Evolutionary conservation across 2,329 filamentous ascomycete species (phyloP).

Genomic region (Calonectria hongkongensis): DNA sequence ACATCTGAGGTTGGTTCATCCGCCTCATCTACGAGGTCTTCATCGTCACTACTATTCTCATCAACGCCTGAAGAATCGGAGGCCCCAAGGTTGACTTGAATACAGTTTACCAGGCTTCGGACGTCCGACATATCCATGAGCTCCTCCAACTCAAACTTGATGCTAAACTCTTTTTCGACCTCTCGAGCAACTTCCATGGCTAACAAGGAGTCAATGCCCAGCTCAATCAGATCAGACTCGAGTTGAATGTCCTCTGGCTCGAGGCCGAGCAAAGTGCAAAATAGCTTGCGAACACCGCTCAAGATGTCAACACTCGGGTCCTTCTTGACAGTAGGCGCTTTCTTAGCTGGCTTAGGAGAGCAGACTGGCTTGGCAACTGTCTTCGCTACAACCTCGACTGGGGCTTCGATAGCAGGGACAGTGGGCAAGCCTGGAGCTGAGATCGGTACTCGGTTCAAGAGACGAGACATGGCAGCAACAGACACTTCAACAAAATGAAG

Average conservation of each 20-base stretch:
- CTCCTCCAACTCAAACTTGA: constrained; percentile 6
- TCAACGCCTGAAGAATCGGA: background rate
- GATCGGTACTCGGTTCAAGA: background rate
- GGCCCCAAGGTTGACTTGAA: background rate
- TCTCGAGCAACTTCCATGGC: constrained; percentile 35
- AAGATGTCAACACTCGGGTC: background rate
- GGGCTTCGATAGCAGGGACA: background rate
- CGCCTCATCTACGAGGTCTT: background rate
- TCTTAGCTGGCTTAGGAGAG: background rate
- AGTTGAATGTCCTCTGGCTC: constrained; percentile 24
- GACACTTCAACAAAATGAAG: constrained; percentile 3
- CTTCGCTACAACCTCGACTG: background rate
- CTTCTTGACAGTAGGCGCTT: background rate
- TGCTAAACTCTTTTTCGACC: constrained; percentile 23
- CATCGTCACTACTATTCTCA: background rate
- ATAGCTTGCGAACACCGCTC: background rate
- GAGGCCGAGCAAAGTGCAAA: constrained; percentile 13
- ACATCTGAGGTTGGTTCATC: background rate
- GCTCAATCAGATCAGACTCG: constrained; percentile 18
- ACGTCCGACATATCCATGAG: constrained; percentile 1
- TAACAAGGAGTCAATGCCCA: constrained; percentile 40
- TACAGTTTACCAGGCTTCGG: background rate
- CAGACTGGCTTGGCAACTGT: background rate
- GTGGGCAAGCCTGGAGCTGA: background rate
- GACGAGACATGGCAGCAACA: background rate